phyloP scores from a whole-genome alignment of 768 basidiomycete species.

The Psilocybe cubensis region DNA sequence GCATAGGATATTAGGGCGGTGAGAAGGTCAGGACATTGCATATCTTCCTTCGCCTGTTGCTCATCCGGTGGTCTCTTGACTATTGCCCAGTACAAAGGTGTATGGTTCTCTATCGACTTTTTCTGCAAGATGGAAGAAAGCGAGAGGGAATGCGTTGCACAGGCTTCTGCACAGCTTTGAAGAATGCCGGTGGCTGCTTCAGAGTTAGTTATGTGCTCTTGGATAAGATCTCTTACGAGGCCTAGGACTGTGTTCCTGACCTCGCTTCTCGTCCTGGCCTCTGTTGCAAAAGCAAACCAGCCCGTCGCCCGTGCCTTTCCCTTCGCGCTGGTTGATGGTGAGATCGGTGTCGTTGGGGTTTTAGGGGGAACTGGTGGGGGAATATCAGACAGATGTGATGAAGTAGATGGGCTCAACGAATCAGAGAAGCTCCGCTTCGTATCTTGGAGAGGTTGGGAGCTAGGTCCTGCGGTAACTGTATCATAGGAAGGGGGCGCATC shows the following conservation, averaged over 20 bases:
- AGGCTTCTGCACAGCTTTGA: constrained; percentile 66
- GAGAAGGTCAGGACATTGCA: constrained; percentile 44
- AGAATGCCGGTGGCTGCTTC: constrained; percentile 48
- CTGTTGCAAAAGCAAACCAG: constrained; percentile 41
- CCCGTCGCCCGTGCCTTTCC: constrained; percentile 31
- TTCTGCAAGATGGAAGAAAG: constrained; percentile 64
- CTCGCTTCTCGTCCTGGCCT: constrained; percentile 43
- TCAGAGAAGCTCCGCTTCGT: constrained; percentile 10
- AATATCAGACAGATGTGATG: constrained; percentile 12
- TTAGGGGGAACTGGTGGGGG: constrained; percentile 10
- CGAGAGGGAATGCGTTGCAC: constrained; percentile 49
- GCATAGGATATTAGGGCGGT: constrained; percentile 57
- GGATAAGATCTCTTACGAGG: constrained; percentile 60
- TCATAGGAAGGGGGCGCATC: constrained; percentile 49
- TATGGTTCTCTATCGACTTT: constrained; percentile 62
- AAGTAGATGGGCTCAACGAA: constrained; percentile 3
- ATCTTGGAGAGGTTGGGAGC: constrained; percentile 2
- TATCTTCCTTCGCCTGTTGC: constrained; percentile 29
- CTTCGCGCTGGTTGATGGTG: constrained; percentile 23
- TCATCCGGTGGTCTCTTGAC: constrained; percentile 54
- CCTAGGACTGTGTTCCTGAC: constrained; percentile 55
- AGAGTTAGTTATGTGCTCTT: constrained; percentile 34
- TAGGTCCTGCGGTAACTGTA: constrained; percentile 12
- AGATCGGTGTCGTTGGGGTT: constrained; percentile 10
- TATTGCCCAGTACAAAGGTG: constrained; percentile 76